A percentile compares a stretch with the other conserved stretches of the same genome.
Conservation (phyloP, 1,139 yeast species). For the Candida tunisiensis region DNA sequence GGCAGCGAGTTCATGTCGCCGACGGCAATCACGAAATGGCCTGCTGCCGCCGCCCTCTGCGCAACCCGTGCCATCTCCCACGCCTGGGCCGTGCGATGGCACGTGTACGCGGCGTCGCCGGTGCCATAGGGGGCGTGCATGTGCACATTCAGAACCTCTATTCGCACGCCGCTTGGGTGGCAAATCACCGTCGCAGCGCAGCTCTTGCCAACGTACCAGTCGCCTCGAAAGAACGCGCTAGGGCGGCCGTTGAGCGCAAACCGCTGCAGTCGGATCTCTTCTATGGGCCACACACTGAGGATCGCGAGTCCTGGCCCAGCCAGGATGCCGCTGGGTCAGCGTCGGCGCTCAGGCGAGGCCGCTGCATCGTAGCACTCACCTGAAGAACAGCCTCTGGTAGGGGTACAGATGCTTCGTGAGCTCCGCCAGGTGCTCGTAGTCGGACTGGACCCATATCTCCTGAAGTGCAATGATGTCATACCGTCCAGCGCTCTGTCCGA, state of each 20-base stretch:
- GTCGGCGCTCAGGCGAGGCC: conserved; percentile 46
- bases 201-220: conserved; percentile 93
- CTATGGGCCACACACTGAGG: conserved; percentile 71
- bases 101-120: conserved; percentile 81
- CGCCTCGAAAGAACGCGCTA: conserved; percentile 86
- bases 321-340: conserved; percentile 67
- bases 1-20: conserved; percentile 91
- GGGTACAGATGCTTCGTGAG: no score
- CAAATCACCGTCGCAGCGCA: conserved; percentile 58
- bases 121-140: conserved; percentile 94
- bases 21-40: conserved; percentile 73
- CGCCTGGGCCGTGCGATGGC: conserved; percentile 90
- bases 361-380: conserved; percentile 28
- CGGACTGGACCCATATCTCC: conserved; percentile 82
- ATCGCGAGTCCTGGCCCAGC: conserved; percentile 91
- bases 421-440: conserved; percentile 48
- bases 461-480: conserved; percentile 84
- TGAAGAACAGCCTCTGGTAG: no score
- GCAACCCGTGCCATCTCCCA: conserved; percentile 80
- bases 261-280: conserved; percentile 57
- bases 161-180: conserved; percentile 34
- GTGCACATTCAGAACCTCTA: conserved; percentile 79
- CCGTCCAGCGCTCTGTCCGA: conserved; percentile 30
- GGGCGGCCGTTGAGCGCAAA: conserved; percentile 93
- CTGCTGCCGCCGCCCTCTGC: conserved; percentile 45